Percentiles rank a stretch among this genome's conserved stretches.
These are phyloP conservation scores for Saccharomycopsis sp. DNA, from an alignment of 805 yeast genomes.

Conservation along the genomic window DNA sequence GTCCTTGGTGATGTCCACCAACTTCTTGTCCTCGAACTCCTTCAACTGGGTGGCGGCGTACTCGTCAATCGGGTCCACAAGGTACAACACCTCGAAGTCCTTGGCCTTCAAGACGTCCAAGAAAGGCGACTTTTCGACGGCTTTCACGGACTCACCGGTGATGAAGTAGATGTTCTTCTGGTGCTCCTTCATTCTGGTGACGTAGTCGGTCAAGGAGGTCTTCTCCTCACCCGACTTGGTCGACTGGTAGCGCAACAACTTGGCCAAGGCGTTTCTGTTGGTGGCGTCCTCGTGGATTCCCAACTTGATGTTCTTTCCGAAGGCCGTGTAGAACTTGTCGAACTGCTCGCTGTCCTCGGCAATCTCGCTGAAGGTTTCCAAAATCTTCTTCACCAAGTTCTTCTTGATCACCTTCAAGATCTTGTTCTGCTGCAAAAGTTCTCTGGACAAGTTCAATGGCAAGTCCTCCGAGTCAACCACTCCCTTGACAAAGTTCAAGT, in stretches of 20 bases:
- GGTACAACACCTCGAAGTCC: slow-evolving; percentile 95
- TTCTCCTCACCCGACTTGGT: slow-evolving; percentile 91
- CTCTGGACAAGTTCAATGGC: slow-evolving; percentile 99
- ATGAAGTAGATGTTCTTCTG: slow-evolving; percentile 99
- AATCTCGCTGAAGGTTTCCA: slow-evolving; percentile 98
- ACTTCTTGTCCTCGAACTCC: slow-evolving; percentile 98
- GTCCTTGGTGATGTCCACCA: slow-evolving; percentile 98
- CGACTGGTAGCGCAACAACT: slow-evolving; percentile 93
- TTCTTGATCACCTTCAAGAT: slow-evolving; percentile 98
- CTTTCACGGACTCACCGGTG: slow-evolving; percentile 97
- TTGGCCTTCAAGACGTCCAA: slow-evolving; percentile 97
- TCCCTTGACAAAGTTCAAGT: slow-evolving; percentile 97
- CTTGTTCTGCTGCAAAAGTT: slow-evolving; percentile 99
- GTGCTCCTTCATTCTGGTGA: slow-evolving; percentile 99
- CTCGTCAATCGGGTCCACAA: slow-evolving; percentile 99
- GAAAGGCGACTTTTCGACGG: slow-evolving; percentile 99
- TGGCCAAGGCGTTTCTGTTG: slow-evolving; percentile 93
- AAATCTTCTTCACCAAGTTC: slow-evolving; percentile 97
- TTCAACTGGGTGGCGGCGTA: slow-evolving; percentile 98
- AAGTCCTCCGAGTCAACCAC: slow-evolving; percentile 99
- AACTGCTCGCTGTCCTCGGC: slow-evolving; percentile 99
- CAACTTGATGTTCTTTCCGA: slow-evolving; percentile 95
- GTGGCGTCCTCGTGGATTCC: slow-evolving; percentile 99
- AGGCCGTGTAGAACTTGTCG: slow-evolving; percentile 96
- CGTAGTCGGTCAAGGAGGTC: slow-evolving; percentile 94